Conservation (phyloP, 1,284 basidiomycete species). For the Coriolopsis trogii region DNA sequence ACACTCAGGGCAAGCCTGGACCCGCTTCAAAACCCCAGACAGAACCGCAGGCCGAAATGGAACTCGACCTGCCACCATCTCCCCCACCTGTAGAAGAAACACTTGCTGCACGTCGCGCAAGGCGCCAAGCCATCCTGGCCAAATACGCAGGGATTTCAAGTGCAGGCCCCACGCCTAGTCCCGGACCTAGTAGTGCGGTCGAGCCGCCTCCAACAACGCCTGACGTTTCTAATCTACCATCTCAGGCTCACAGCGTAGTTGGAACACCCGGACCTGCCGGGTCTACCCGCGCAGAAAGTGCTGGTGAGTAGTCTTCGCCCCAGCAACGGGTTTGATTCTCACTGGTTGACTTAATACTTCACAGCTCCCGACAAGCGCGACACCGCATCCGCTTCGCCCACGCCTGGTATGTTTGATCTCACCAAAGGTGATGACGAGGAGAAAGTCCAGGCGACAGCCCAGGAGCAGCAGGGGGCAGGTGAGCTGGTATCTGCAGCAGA, state of each 20-base stretch:
- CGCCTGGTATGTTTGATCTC: conserved; percentile 57
- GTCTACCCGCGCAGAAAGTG: conserved; percentile 14
- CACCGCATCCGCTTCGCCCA: conserved; percentile 58
- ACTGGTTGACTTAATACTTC: neutral
- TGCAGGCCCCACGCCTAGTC: conserved; percentile 51
- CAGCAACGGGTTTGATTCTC: neutral
- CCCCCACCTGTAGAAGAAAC: conserved; percentile 71
- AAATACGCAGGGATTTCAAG: conserved; percentile 66
- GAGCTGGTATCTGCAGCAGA: conserved; percentile 89
- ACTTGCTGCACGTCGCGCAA: conserved; percentile 78
- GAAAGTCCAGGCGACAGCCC: conserved; percentile 41
- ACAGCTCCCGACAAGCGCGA: conserved; percentile 45
- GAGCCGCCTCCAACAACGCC: conserved; percentile 63
- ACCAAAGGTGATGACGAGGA: conserved; percentile 62
- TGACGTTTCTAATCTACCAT: conserved; percentile 61
- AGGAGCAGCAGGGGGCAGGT: conserved; percentile 49
- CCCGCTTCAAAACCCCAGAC: no score
- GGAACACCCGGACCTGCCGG: conserved; percentile 35
- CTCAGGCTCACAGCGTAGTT: conserved; percentile 53
- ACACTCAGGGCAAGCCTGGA: neutral
- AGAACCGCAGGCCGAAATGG: conserved; percentile 50
- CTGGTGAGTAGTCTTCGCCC: conserved; percentile 8
- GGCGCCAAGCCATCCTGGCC: conserved; percentile 83
- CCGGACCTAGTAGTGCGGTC: conserved; percentile 72
- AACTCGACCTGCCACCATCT: conserved; percentile 59